Base-by-base conservation (phyloP, 495 filamentous ascomycete genomes). In the Saxophila tyrrhenica region DNA sequence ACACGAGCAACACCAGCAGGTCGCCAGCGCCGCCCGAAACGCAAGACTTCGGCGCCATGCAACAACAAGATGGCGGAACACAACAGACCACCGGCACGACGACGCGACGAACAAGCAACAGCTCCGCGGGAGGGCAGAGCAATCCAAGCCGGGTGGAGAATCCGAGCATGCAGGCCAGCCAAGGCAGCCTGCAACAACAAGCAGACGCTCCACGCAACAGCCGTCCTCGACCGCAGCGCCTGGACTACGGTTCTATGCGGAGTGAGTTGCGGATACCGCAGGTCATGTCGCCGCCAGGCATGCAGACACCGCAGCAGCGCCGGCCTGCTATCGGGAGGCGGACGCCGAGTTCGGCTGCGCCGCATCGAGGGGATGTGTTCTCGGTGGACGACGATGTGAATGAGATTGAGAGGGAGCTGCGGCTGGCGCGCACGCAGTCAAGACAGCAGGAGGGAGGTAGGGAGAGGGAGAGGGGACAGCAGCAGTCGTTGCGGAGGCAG, bases 381-480 rank as follows among this genome's bases (percentile, higher is more conserved):
- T 95, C 90, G 9, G 89, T 87, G 20, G 92, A 99, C 62, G 92
- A 99, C 67, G 89, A 86, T 66, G 76, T 83, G 21, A 75, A 79
- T 45, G 92, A 99, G 68, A 81, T 95, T 23, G 86, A 92, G 64
- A 73, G 69, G 25, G 82, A 81, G 56, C 39, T 71, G 39, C 19
- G 39, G 21, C 32, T 57, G 13, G 45, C 50, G n/a, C 50, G 55
- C 19, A 55, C 54, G 16, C 46, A 42, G 5, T 50, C 50, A n/a
- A 54, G 57, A 16, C 25, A 50, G 32, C 50, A 49, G n/a, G 39
- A 23, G 17, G 49, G 62, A 41, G 45, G 53, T 22, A 19, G 25
- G n/a, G 29, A 64, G 38, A 45, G 52, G 38, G 55, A 62, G 3
- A 56, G 59, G 21, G 62, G 53, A 23, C 60, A 54, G 39, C 59